Conservation (phyloP, 1,284 basidiomycete genomes). For the Abortiporus biennis region DNA sequence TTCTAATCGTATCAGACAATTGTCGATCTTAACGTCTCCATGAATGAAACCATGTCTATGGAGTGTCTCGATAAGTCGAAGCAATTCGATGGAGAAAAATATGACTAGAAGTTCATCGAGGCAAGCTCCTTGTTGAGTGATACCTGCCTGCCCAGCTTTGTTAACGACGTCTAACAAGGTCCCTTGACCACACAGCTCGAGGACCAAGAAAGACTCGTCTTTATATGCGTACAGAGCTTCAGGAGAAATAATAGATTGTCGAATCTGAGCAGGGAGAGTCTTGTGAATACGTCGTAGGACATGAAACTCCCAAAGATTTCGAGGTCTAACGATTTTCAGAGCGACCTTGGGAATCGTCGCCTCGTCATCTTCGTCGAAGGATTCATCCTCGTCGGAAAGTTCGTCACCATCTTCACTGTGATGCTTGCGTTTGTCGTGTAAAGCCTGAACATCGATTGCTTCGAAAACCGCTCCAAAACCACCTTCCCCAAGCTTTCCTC, state of each 20-base stretch:
- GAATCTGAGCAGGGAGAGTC: conserved; percentile 49
- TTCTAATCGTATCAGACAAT: conserved; percentile 89
- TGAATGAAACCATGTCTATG: conserved; percentile 87
- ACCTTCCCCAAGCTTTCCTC: conserved; percentile 92
- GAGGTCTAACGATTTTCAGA: conserved; percentile 88
- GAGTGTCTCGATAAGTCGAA: conserved; percentile 79
- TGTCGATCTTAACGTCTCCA: conserved; percentile 99
- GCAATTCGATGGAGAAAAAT: conserved; percentile 92
- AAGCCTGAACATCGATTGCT: conserved; percentile 54
- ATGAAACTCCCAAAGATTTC: conserved; percentile 91
- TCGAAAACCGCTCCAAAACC: conserved; percentile 95
- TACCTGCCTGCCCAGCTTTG: conserved; percentile 61
- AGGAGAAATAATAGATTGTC: conserved; percentile 66
- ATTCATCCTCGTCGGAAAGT: conserved; percentile 47
- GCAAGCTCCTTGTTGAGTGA: conserved; percentile 74
- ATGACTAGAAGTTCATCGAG: conserved; percentile 92
- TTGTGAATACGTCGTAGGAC: conserved; percentile 77
- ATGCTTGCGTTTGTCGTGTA: conserved; percentile 13
- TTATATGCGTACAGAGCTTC: conserved; percentile 75
- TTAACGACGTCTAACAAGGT: conserved; percentile 94
- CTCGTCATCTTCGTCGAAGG: conserved; percentile 52
- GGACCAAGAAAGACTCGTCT: conserved; percentile 88
- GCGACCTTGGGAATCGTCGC: conserved; percentile 56
- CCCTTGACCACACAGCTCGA: conserved; percentile 89
- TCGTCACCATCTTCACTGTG: conserved; percentile 33